Conservation (phyloP, 441 rosid species). For the Eugenia klotzschiana region DNA sequence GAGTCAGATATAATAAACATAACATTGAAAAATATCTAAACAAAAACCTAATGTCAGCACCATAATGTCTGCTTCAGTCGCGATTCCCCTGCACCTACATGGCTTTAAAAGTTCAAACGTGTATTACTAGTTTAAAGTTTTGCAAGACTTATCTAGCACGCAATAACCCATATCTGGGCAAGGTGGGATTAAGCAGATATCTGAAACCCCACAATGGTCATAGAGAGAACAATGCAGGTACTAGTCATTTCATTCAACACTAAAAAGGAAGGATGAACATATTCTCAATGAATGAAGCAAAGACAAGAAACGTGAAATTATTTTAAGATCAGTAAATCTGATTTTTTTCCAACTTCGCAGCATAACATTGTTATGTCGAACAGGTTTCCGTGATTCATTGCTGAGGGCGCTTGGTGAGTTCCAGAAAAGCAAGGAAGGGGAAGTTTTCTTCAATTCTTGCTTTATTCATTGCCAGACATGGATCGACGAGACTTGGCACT, state of each 20-base stretch:
- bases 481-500: conserved; percentile 59
- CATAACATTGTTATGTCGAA: neutral
- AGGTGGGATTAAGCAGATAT: neutral
- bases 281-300: neutral
- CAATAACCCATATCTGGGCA: neutral
- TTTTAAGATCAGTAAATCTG: neutral
- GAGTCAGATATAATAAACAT: neutral
- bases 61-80: neutral
- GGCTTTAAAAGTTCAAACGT: neutral
- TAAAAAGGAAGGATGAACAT: neutral
- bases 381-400: conserved; percentile 64
- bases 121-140: neutral
- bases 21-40: neutral
- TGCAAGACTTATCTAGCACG: neutral
- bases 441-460: conserved; percentile 77
- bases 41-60: neutral
- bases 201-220: neutral
- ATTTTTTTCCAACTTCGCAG: neutral
- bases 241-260: neutral
- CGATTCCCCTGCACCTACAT: neutral
- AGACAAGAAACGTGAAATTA: neutral
- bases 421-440: conserved; percentile 33
- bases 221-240: neutral
- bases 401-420: conserved; percentile 34
- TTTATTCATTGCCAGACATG: conserved; percentile 67